Percentiles rank a stretch among this genome's conserved stretches.
Conservation (phyloP, 306 rosid species). For the Carpinus viminea region DNA sequence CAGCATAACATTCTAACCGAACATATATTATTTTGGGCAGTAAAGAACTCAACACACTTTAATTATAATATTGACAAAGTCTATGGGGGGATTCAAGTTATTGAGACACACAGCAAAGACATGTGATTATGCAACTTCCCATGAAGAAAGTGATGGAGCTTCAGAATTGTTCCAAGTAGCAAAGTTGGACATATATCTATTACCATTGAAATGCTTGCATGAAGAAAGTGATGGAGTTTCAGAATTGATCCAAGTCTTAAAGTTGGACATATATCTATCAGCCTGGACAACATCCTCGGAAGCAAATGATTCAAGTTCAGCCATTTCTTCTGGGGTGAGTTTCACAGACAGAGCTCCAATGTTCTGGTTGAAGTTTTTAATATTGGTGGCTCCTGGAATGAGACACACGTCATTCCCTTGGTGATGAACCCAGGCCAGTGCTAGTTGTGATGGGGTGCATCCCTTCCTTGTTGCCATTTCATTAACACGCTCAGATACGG, state of each 20-base stretch:
- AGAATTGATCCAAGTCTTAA: too few species aligned
- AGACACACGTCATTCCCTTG: constrained; percentile 68
- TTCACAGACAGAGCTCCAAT: constrained; percentile 61
- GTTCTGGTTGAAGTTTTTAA: constrained; percentile 58
- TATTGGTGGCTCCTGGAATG: constrained; percentile 81
- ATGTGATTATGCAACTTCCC: constrained; percentile 28
- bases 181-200: background rate
- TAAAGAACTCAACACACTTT: background rate
- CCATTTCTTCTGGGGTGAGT: constrained; percentile 58
- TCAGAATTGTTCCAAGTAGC: constrained; percentile 47
- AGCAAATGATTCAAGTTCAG: constrained; percentile 56
- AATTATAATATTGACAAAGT: background rate
- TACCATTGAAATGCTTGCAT: too few species aligned
- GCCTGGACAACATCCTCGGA: constrained; percentile 40
- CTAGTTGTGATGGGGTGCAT: constrained; percentile 63
- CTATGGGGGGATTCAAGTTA: background rate
- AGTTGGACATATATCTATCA: too few species aligned
- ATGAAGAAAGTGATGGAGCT: constrained; percentile 59
- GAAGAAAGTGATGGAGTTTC: too few species aligned
- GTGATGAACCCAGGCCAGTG: constrained; percentile 69
- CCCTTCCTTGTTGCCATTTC: constrained; percentile 63
- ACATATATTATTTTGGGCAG: background rate
- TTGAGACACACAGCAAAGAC: background rate
- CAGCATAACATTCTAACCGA: background rate
- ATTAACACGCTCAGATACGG: constrained; percentile 52